These are phyloP conservation scores for Psilocybe tampanensis DNA, from an alignment of 768 basidiomycete species.

Conservation along the genomic window DNA sequence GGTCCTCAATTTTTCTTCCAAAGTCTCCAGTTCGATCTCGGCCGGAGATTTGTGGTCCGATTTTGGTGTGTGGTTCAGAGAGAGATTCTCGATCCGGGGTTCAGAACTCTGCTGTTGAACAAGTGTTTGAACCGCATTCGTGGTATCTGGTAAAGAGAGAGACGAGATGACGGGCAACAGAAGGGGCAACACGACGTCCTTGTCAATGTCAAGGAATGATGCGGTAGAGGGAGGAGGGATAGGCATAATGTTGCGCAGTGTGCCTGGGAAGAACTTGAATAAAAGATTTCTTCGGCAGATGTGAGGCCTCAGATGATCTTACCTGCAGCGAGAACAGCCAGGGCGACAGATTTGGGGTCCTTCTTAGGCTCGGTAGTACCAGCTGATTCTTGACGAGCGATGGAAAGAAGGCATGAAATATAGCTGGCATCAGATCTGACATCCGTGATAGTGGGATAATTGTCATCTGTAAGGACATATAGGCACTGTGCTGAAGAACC, in stretches of 20 bases:
- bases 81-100: conserved; percentile 37
- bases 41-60: conserved; percentile 74
- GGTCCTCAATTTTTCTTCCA: conserved; percentile 74
- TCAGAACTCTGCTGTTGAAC: conserved; percentile 50
- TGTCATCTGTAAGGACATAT: conserved; percentile 93
- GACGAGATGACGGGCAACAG: conserved; percentile 68
- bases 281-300: neutral
- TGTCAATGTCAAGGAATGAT: conserved; percentile 69
- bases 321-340: conserved; percentile 78
- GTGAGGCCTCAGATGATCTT: conserved; percentile 1
- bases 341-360: conserved; percentile 51
- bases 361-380: conserved; percentile 40
- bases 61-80: conserved; percentile 67
- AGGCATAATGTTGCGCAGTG: conserved; percentile 76
- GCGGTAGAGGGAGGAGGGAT: conserved; percentile 67
- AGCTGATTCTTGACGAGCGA: conserved; percentile 44
- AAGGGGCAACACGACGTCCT: conserved; percentile 70
- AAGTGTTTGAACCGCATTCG: conserved; percentile 52
- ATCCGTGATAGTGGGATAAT: conserved; percentile 69
- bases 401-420: conserved; percentile 64
- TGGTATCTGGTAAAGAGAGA: conserved; percentile 52
- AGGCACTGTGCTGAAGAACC: conserved; percentile 75
- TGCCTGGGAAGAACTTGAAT: conserved; percentile 46
- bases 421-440: conserved; percentile 63
- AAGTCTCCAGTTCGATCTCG: conserved; percentile 70